Evolutionary conservation across 768 basidiomycete genomes (phyloP).

Genomic region (Suillus alpinus): DNA sequence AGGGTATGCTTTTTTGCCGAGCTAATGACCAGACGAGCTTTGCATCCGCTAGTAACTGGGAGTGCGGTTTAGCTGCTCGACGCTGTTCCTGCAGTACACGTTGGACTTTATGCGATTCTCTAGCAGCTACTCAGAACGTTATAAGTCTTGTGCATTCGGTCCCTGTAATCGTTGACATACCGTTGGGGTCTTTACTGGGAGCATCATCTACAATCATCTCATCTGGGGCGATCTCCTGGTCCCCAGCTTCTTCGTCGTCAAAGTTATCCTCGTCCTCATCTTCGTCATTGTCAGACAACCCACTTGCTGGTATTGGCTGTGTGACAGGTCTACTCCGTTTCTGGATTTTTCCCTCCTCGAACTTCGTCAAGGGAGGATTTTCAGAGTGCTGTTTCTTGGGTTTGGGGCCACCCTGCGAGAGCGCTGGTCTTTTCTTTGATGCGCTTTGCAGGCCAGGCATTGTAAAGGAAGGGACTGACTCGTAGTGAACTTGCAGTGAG

Average conservation of each 20-base stretch:
- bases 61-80: constrained; percentile 75
- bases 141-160: constrained; percentile 7
- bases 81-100: constrained; percentile 65
- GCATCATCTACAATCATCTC: constrained; percentile 28
- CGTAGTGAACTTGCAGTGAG: background rate
- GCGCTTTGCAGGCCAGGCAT: constrained; percentile 43
- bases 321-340: constrained; percentile 67
- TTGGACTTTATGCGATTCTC: constrained; percentile 73
- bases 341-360: constrained; percentile 36
- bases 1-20: constrained; percentile 65
- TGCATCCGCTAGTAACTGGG: constrained; percentile 62
- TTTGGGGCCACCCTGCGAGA: constrained; percentile 45
- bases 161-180: constrained; percentile 35
- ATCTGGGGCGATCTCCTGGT: constrained; percentile 29
- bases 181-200: constrained; percentile 53
- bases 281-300: constrained; percentile 40
- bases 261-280: constrained; percentile 35
- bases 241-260: constrained; percentile 37
- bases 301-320: constrained; percentile 29
- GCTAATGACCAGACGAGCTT: constrained; percentile 78
- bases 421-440: constrained; percentile 50
- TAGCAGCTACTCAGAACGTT: constrained; percentile 41
- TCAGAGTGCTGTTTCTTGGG: constrained; percentile 53
- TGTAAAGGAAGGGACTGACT: background rate
- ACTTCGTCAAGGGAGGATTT: constrained; percentile 22